Percentiles rank a stretch among this genome's conserved stretches.
phyloP scores from a whole-genome alignment of 768 basidiomycete species.

The Rhizopogon sp. region DNA sequence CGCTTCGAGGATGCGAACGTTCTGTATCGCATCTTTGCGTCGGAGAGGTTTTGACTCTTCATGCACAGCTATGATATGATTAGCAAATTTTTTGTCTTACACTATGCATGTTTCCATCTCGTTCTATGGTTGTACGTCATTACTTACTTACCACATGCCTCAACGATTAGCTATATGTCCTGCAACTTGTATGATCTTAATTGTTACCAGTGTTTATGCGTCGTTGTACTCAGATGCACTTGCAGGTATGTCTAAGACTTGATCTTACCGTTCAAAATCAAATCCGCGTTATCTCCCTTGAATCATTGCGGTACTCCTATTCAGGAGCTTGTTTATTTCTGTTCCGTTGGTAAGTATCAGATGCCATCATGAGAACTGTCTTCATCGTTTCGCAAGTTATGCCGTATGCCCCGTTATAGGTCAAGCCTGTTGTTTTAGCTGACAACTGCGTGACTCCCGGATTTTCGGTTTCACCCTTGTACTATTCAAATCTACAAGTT shows the following conservation, averaged over 20 bases:
- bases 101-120: constrained; percentile 5
- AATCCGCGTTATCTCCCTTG: not conserved
- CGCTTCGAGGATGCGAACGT: constrained; percentile 73
- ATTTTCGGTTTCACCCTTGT: no score
- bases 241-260: not conserved
- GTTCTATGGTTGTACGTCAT: not conserved
- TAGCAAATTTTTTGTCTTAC: constrained; percentile 3
- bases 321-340: no score
- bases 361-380: no score
- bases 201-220: no score
- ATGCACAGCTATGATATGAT: not conserved
- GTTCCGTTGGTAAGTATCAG: no score
- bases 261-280: not conserved
- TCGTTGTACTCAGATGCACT: not conserved
- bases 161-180: not conserved
- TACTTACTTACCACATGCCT: constrained; percentile 1
- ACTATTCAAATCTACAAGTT: not conserved
- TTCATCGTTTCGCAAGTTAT: no score
- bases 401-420: no score
- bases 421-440: no score
- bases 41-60: constrained; percentile 25
- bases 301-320: no score
- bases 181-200: not conserved
- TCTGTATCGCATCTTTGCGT: constrained; percentile 63
- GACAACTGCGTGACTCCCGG: no score